Conservation (phyloP, 2,329 filamentous ascomycete species). For the Paradendryphiella salina region DNA sequence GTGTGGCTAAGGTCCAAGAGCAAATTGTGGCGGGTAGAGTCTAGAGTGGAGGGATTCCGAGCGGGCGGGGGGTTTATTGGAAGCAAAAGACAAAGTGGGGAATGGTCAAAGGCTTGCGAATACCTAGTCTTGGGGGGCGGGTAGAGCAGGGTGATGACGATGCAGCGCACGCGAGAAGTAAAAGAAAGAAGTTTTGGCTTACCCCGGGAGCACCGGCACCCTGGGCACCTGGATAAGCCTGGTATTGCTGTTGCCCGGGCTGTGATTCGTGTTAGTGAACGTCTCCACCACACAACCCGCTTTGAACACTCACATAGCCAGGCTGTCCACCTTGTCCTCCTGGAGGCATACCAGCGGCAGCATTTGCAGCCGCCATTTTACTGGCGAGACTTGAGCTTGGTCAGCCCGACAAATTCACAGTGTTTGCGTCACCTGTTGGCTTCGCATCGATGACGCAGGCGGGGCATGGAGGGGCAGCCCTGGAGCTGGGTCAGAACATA, state of each 20-base stretch:
- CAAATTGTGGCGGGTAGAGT: constrained; percentile 16
- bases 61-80: constrained; percentile 21
- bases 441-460: constrained; percentile 18
- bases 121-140: constrained; percentile 28
- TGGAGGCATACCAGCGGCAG: constrained; percentile 43
- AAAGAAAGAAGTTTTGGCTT: constrained; percentile 36
- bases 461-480: constrained; percentile 29
- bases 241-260: constrained; percentile 57
- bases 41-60: constrained; percentile 9
- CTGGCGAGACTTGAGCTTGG: constrained; percentile 47
- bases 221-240: constrained; percentile 60
- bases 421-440: background rate
- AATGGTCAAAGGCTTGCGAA: constrained; percentile 18
- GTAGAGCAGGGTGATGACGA: constrained; percentile 37
- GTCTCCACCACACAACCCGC: constrained; percentile 11
- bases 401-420: constrained; percentile 26
- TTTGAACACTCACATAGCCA: constrained; percentile 57
- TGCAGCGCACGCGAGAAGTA: constrained; percentile 34
- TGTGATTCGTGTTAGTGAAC: constrained; percentile 34
- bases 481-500: constrained; percentile 17
- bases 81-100: constrained; percentile 37
- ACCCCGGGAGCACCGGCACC: constrained; percentile 46
- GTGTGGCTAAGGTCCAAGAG: constrained; percentile 24
- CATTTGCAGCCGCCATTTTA: constrained; percentile 52
- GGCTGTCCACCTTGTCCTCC: constrained; percentile 42